Percentiles rank a stretch among this genome's conserved stretches.
Evolutionary conservation across 2,329 filamentous ascomycete genomes (phyloP).

Genomic region (Neopestalotiopsis clavispora): DNA sequence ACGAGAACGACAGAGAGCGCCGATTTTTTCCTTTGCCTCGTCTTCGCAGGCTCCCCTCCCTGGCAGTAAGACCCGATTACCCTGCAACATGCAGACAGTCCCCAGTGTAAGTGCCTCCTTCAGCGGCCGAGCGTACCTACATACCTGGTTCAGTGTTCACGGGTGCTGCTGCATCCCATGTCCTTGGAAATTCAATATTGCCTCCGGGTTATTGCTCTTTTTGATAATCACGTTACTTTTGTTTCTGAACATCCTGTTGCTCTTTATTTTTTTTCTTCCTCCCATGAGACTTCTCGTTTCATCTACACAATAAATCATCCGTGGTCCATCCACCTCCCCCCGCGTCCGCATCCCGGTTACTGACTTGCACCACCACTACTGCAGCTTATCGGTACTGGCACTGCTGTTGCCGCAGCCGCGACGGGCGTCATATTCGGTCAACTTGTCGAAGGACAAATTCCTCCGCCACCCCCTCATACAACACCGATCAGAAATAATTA

Average conservation of each 20-base stretch:
- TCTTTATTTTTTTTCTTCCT: background rate
- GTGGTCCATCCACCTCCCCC: background rate
- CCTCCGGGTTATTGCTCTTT: background rate
- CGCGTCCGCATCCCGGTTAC: background rate
- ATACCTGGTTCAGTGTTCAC: background rate
- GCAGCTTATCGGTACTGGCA: constrained; percentile 66
- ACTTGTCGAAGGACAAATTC: constrained; percentile 44
- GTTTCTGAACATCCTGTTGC: background rate
- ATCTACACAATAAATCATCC: background rate
- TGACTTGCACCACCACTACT: constrained; percentile 6
- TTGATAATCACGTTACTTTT: background rate
- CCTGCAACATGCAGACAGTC: constrained; percentile 58
- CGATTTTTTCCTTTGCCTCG: constrained; percentile 33
- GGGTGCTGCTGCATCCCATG: background rate
- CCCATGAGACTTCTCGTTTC: background rate
- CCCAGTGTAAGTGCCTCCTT: constrained; percentile 50
- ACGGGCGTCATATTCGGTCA: constrained; percentile 65
- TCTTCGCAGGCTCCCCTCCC: constrained; percentile 37
- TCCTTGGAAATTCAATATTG: background rate
- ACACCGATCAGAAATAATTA: constrained; percentile 38
- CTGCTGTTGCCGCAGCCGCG: constrained; percentile 64
- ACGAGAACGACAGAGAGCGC: constrained; percentile 32
- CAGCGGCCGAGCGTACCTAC: constrained; percentile 9
- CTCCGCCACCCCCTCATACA: constrained; percentile 35
- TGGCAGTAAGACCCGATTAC: constrained; percentile 40